A percentile compares a stretch with the other conserved stretches of the same genome.
phyloP scores from a whole-genome alignment of 257 asterid species.

The Misopates orontium region DNA sequence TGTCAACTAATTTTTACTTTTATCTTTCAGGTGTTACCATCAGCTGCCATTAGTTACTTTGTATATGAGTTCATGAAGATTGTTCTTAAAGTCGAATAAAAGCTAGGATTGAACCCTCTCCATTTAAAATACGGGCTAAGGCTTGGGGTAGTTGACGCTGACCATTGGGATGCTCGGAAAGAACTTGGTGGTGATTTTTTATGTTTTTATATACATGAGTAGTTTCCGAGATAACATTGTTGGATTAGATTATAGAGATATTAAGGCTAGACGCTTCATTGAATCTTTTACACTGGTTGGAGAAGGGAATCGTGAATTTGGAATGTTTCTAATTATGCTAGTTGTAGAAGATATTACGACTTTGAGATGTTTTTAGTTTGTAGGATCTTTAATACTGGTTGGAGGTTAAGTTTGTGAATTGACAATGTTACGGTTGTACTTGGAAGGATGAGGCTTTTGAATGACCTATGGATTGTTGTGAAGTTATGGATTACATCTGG shows the following conservation, averaged over 20 bases:
- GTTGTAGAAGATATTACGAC: no score
- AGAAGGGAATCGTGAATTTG: no score
- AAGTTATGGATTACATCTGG: neutral
- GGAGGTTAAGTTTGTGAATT: neutral
- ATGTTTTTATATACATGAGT: slow-evolving; percentile 11
- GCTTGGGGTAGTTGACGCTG: slow-evolving; percentile 19
- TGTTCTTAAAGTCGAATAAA: slow-evolving; percentile 78
- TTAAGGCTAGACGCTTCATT: neutral
- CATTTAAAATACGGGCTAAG: slow-evolving; percentile 20
- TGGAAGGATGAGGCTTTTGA: neutral
- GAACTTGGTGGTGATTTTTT: slow-evolving; percentile 24
- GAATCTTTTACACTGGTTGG: neutral
- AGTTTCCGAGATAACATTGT: slow-evolving; percentile 5
- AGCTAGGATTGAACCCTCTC: slow-evolving; percentile 18
- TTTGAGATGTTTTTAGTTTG: no score
- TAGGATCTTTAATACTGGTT: neutral
- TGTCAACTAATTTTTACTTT: neutral
- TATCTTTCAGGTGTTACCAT: slow-evolving; percentile 81
- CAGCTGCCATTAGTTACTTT: slow-evolving; percentile 94
- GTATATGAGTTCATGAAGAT: slow-evolving; percentile 96
- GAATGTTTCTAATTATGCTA: neutral
- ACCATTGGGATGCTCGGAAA: slow-evolving; percentile 15
- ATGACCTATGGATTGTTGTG: slow-evolving; percentile 1
- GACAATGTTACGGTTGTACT: neutral
- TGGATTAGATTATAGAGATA: neutral